These are phyloP conservation scores for Herpetospermum pedunculosum DNA, from an alignment of 306 rosid species.

Conservation along the genomic window DNA sequence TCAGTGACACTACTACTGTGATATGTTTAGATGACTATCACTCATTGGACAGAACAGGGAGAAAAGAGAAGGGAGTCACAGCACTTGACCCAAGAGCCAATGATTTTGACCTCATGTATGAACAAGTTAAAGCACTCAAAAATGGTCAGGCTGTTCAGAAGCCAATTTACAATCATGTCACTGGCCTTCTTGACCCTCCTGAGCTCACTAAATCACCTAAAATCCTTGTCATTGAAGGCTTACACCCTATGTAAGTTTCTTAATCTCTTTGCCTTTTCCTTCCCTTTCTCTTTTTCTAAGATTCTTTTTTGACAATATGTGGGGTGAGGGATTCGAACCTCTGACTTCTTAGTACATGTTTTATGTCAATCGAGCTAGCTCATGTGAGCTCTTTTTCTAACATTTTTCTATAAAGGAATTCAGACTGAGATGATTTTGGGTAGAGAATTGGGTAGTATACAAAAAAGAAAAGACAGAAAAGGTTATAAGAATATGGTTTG, in stretches of 20 bases:
- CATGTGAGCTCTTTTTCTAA: too few species aligned
- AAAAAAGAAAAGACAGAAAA: neutral
- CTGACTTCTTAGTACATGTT: too few species aligned
- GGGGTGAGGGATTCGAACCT: too few species aligned
- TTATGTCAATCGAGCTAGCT: too few species aligned
- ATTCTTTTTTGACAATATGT: too few species aligned
- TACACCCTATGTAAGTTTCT: slow-evolving; percentile 86
- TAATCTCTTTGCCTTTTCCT: neutral
- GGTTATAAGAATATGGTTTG: neutral
- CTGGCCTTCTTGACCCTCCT: slow-evolving; percentile 93
- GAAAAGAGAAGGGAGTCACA: slow-evolving; percentile 88
- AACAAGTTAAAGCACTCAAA: slow-evolving; percentile 85
- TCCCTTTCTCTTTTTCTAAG: neutral
- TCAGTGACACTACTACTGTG: slow-evolving; percentile 93
- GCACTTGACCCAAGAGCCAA: slow-evolving; percentile 97
- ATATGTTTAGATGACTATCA: slow-evolving; percentile 96
- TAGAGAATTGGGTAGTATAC: neutral
- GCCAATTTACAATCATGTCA: slow-evolving; percentile 87
- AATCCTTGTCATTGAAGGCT: slow-evolving; percentile 93
- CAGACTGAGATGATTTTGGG: neutral
- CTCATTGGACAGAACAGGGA: slow-evolving; percentile 83
- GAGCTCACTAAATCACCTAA: slow-evolving; percentile 92
- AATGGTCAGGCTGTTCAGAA: slow-evolving; percentile 61
- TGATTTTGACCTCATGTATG: slow-evolving; percentile 88
- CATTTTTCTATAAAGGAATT: neutral